Base-by-base conservation (phyloP, 106 monocot species). In the Acorus calamus region DNA sequence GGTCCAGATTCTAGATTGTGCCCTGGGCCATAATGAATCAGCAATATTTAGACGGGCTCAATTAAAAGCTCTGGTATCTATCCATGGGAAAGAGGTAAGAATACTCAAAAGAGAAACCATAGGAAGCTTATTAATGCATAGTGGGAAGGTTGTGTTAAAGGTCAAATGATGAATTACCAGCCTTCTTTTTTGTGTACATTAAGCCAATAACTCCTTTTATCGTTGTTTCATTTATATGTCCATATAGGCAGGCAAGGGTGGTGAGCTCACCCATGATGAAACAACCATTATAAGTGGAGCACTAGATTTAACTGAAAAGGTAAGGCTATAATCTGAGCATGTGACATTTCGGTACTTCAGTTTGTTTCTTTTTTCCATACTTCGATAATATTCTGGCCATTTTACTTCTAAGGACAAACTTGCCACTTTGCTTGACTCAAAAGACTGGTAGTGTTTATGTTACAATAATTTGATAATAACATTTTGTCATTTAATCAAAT, bases 21-120 rank as follows among this genome's bases (percentile, higher is more conserved):
- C 87, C 56, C 91, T 98, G 66, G 96, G 96, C 4, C 96, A 98
- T 75, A 91, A 91, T 73, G 84, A 91, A 49, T 96, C 94, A 61
- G 96, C 96, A 54, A 74, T 98, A 52, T 98, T 98, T 70, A 91
- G 96, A 60, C 82, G 96, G 61, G 96, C 96, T 79, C 96, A 98
- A 67, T 75, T 98, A 50, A 98, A 98, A 75, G 96, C 70, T 71
- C 72, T 98, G 48, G 96, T 98, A 12, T 80, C 82, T 56, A 91
- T 98, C 54, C 91, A 98, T 79, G 64, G 96, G 77, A 78, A 88
- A 85, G 96, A 98, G 87, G 96, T 98, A 78, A 28, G 28, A 28
- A 28, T 28, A 28, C 0, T 28, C 28, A 28, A 28, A 28, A 28
- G 28, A 1, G 28, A 28, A 28, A 28, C 28, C 28, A 28, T 28